Percentiles rank a stretch among this genome's conserved stretches.
Conservation (phyloP, 495 filamentous ascomycete species). For the Neurospora tetrasperma region DNA sequence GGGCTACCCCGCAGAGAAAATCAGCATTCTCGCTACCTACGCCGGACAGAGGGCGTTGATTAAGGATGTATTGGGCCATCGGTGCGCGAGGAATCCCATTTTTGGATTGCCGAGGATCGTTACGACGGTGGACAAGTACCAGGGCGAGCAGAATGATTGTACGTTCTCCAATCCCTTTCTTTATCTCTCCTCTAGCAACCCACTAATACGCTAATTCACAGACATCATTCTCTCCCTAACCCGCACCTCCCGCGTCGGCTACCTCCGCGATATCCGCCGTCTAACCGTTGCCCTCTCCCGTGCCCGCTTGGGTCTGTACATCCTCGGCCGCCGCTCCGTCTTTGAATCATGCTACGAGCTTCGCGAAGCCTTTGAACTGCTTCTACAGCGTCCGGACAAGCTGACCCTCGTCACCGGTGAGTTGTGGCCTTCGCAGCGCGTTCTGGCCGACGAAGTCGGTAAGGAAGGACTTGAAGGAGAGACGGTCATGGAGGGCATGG, state of each 20-base stretch:
- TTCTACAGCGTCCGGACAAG: constrained; percentile 66
- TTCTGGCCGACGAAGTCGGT: constrained; percentile 47
- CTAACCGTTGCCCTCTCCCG: constrained; percentile 95
- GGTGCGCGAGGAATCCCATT: constrained; percentile 70
- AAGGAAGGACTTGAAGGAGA: constrained; percentile 34
- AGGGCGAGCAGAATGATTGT: constrained; percentile 99
- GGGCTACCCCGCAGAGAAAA: constrained; percentile 85
- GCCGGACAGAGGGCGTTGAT: constrained; percentile 91
- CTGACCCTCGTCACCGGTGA: constrained; percentile 73
- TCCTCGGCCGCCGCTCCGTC: constrained; percentile 80
- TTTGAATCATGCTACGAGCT: constrained; percentile 88
- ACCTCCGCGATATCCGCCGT: constrained; percentile 85
- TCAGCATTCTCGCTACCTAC: constrained; percentile 87
- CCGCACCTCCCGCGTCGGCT: constrained; percentile 81
- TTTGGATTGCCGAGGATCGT: constrained; percentile 90
- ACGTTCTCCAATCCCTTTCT: constrained; percentile 28
- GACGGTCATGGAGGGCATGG: constrained; percentile 74
- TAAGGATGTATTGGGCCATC: constrained; percentile 74
- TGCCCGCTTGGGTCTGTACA: constrained; percentile 83
- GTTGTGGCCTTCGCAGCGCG: constrained; percentile 64
- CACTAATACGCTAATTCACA: constrained; percentile 24
- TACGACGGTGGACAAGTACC: constrained; percentile 94
- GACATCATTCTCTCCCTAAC: constrained; percentile 89
- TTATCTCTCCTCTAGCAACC: not conserved
- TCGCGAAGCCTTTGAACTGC: constrained; percentile 66